A percentile compares a stretch with the other conserved stretches of the same genome.
Conservation (phyloP, 1,284 basidiomycete genomes). For the Ustilago esculenta region DNA sequence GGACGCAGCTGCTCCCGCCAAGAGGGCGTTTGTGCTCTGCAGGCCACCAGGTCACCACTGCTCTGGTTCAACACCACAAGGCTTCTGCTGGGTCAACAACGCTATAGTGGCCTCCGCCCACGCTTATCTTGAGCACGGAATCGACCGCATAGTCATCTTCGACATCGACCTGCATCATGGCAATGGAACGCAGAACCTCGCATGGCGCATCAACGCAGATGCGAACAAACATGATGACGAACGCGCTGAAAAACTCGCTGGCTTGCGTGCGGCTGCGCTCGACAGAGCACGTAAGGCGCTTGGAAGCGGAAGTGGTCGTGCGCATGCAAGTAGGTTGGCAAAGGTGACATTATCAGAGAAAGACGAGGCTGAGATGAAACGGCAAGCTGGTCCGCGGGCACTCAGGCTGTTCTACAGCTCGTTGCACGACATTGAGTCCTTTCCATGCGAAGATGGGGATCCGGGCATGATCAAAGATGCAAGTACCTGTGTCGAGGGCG, state of each 20-base stretch:
- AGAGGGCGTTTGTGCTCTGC: constrained; percentile 62
- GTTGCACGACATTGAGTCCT: constrained; percentile 86
- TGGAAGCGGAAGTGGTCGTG: constrained; percentile 14
- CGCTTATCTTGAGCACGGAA: constrained; percentile 83
- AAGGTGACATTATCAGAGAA: constrained; percentile 23
- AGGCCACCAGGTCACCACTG: constrained; percentile 67
- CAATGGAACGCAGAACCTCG: constrained; percentile 88
- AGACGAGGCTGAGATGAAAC: constrained; percentile 22
- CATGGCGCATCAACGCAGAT: constrained; percentile 90
- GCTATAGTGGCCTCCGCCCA: constrained; percentile 89
- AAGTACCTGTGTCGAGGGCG: constrained; percentile 77
- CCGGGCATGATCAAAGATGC: constrained; percentile 81
- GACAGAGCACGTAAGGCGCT: constrained; percentile 23
- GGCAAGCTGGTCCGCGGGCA: constrained; percentile 37
- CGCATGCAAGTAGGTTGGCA: constrained; percentile 11
- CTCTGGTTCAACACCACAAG: constrained; percentile 73
- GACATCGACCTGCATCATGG: constrained; percentile 92
- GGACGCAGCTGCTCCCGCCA: constrained; percentile 30
- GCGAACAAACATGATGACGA: constrained; percentile 69
- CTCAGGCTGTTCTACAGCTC: constrained; percentile 86
- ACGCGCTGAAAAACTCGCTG: constrained; percentile 46
- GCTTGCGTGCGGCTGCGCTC: constrained; percentile 28
- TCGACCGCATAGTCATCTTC: constrained; percentile 84
- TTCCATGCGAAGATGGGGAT: constrained; percentile 92
- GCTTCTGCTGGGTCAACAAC: constrained; percentile 91